Percentiles rank a stretch among this genome's conserved stretches.
Evolutionary conservation across 352 stramenopile genomes (phyloP).

Genomic region (Plasmopara muralis): DNA sequence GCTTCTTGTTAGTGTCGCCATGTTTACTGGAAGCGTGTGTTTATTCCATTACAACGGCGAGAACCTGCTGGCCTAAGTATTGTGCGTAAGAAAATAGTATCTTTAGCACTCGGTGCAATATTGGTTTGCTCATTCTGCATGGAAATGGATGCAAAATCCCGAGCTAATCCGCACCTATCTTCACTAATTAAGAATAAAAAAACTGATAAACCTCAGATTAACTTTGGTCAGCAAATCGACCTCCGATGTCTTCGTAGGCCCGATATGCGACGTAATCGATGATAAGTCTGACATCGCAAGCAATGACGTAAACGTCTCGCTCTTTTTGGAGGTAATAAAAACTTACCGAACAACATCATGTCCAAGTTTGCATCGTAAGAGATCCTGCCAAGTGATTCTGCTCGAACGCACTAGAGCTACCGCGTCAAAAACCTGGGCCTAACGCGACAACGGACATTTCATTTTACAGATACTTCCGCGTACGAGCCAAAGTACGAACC

Average conservation of each 20-base stretch:
- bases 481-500: constrained; percentile 13
- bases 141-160: not conserved
- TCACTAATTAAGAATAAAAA: too few species aligned
- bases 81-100: not conserved
- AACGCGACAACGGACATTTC: not conserved
- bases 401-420: constrained; percentile 32
- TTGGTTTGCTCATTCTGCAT: not conserved
- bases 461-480: not conserved
- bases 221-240: constrained; percentile 25
- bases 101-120: not conserved
- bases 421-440: constrained; percentile 64
- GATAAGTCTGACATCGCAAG: constrained; percentile 26
- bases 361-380: constrained; percentile 43
- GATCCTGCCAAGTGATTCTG: constrained; percentile 54
- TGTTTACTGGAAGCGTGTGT: constrained; percentile 67
- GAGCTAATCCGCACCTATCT: too few species aligned
- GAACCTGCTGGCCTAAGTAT: constrained; percentile 55
- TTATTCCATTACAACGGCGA: constrained; percentile 82
- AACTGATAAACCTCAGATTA: too few species aligned
- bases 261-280: constrained; percentile 55
- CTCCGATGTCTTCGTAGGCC: constrained; percentile 42
- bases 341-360: constrained; percentile 39
- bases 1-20: constrained; percentile 58
- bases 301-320: not conserved
- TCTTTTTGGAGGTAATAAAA: not conserved